A percentile compares a stretch with the other conserved stretches of the same genome.
phyloP scores from a whole-genome alignment of 2,329 filamentous ascomycete genomes.

The Penicillium sp. region DNA sequence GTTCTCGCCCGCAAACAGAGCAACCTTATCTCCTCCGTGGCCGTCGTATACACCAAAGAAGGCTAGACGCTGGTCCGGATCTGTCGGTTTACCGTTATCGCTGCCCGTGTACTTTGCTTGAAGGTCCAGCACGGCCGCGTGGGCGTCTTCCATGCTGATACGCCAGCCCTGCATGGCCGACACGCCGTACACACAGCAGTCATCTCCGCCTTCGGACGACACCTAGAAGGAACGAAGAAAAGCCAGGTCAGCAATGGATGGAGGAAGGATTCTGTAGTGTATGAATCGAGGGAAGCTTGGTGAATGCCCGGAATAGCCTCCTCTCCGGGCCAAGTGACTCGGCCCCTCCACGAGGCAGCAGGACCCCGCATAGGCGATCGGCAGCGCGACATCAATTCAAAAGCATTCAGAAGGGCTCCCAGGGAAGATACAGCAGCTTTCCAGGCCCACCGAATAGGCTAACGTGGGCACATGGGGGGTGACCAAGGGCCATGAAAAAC shows the following conservation, averaged over 20 bases:
- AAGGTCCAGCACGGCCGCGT: constrained; percentile 84
- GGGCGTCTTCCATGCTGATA: constrained; percentile 99
- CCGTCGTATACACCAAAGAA: constrained; percentile 99
- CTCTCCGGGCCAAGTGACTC: constrained; percentile 4
- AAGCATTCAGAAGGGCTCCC: neutral
- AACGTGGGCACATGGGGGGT: constrained; percentile 8
- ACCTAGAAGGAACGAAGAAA: constrained; percentile 50
- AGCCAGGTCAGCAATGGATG: constrained; percentile 1
- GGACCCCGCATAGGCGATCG: constrained; percentile 26
- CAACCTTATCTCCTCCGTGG: constrained; percentile 95
- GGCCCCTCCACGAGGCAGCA: constrained; percentile 16
- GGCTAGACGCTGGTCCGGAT: constrained; percentile 69
- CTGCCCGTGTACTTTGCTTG: constrained; percentile 53
- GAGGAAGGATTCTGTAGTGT: neutral
- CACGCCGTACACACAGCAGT: constrained; percentile 84
- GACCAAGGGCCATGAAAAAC: constrained; percentile 6
- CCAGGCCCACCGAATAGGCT: neutral
- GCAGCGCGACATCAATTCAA: neutral
- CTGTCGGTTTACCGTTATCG: constrained; percentile 55
- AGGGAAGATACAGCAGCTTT: neutral
- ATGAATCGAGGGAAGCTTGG: neutral
- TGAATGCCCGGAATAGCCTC: constrained; percentile 2
- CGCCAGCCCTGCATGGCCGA: constrained; percentile 99
- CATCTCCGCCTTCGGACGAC: constrained; percentile 88
- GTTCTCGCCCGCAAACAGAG: constrained; percentile 84